Evolutionary conservation across 164 flowering plant species (phyloP).

Genomic region (Vitis labrusca): DNA sequence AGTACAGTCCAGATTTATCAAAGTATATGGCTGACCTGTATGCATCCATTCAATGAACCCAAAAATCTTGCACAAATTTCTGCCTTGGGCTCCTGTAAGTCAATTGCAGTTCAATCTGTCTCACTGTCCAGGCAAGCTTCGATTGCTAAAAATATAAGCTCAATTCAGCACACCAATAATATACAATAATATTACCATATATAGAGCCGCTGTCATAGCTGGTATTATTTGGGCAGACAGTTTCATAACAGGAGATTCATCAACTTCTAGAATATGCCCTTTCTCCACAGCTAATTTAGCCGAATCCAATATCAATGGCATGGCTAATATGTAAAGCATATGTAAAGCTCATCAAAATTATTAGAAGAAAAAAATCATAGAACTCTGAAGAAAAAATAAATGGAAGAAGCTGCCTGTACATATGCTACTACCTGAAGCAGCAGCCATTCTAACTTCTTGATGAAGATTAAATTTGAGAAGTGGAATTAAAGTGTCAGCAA

Average conservation of each 20-base stretch:
- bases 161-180: neutral
- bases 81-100: slow-evolving; percentile 67
- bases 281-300: slow-evolving; percentile 76
- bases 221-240: slow-evolving; percentile 66
- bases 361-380: neutral
- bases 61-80: slow-evolving; percentile 69
- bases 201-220: slow-evolving; percentile 65
- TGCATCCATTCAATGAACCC: slow-evolving; percentile 68
- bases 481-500: slow-evolving; percentile 69
- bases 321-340: slow-evolving; percentile 32
- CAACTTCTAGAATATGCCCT: slow-evolving; percentile 58
- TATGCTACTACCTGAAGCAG: slow-evolving; percentile 62
- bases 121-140: neutral
- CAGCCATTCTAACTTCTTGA: slow-evolving; percentile 80
- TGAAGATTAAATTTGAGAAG: slow-evolving; percentile 79
- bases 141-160: neutral
- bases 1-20: neutral
- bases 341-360: too few relatives aligned
- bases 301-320: slow-evolving; percentile 71
- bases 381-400: too few relatives aligned
- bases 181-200: slow-evolving; percentile 38
- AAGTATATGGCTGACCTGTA: slow-evolving; percentile 45
- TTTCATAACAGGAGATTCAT: slow-evolving; percentile 65
- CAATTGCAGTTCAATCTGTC: neutral
- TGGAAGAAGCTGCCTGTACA: too few relatives aligned